These are phyloP conservation scores for Lolium perenne DNA, from an alignment of 176 grass and related monocot species.

Conservation along the genomic window DNA sequence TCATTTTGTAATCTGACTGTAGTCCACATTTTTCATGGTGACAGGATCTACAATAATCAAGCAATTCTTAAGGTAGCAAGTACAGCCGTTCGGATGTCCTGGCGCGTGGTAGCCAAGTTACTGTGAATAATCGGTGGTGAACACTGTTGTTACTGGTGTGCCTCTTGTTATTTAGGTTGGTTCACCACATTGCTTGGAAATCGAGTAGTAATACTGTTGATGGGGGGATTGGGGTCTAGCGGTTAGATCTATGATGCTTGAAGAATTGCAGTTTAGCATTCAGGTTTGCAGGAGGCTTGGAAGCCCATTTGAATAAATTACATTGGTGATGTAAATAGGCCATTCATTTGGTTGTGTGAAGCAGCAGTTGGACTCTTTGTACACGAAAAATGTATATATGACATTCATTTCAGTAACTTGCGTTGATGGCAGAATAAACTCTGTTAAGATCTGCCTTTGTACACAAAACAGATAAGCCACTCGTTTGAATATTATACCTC, in stretches of 20 bases:
- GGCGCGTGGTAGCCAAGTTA: conserved; percentile 75
- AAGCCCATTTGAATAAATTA: conserved; percentile 1
- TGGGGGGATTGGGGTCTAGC: background rate
- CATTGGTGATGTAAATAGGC: conserved; percentile 8
- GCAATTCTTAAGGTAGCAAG: conserved; percentile 63
- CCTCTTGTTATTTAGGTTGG: conserved; percentile 24
- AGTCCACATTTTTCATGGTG: background rate
- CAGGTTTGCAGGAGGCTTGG: background rate
- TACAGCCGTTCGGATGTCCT: conserved; percentile 67
- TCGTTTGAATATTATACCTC: conserved; percentile 15
- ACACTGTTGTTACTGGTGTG: background rate
- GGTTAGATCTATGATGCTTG: conserved; percentile 27
- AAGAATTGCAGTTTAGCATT: conserved; percentile 13
- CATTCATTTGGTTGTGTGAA: background rate
- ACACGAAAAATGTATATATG: background rate
- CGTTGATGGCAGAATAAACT: background rate
- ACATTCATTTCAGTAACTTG: background rate
- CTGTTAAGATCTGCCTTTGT: conserved; percentile 11
- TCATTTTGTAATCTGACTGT: conserved; percentile 18
- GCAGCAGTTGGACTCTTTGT: background rate
- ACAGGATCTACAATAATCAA: conserved; percentile 89
- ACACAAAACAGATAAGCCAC: conserved; percentile 28
- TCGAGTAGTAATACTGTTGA: background rate
- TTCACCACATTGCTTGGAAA: background rate
- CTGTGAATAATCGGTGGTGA: conserved; percentile 50